Evolutionary conservation across 1,139 yeast species (phyloP).

Genomic region (Taphrina flavorubra): DNA sequence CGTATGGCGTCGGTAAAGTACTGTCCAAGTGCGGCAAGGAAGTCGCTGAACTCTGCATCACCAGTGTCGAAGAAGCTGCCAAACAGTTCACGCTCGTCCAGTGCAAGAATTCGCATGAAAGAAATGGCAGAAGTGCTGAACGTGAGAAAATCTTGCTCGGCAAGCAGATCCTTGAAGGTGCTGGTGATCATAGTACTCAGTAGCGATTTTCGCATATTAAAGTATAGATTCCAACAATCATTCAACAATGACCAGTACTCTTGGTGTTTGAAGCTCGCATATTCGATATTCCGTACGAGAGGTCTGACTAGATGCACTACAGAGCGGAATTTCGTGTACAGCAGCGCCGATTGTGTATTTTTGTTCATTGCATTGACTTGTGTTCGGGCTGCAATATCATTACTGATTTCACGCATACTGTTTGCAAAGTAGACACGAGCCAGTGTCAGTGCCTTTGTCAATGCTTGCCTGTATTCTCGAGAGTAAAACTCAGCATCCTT

Average conservation of each 20-base stretch:
- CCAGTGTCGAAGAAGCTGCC: conserved; percentile 58
- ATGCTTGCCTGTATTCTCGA: conserved; percentile 78
- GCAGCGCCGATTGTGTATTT: conserved; percentile 60
- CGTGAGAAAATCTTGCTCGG: conserved; percentile 48
- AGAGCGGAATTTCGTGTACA: conserved; percentile 67
- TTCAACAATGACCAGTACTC: conserved; percentile 71
- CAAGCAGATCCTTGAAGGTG: conserved; percentile 45
- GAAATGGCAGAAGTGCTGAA: conserved; percentile 64
- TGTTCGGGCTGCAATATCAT: conserved; percentile 55
- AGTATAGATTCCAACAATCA: conserved; percentile 70
- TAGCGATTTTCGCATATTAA: conserved; percentile 61
- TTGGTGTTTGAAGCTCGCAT: conserved; percentile 57
- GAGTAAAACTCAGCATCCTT: conserved; percentile 74
- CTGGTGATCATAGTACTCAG: conserved; percentile 56
- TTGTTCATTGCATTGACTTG: conserved; percentile 49
- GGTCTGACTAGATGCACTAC: conserved; percentile 56
- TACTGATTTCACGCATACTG: conserved; percentile 59
- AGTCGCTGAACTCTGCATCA: conserved; percentile 58
- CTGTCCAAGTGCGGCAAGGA: conserved; percentile 67
- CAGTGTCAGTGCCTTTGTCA: conserved; percentile 80
- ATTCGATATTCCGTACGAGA: conserved; percentile 60
- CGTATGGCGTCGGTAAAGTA: conserved; percentile 76
- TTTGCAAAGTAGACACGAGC: conserved; percentile 69
- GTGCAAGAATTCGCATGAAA: conserved; percentile 63
- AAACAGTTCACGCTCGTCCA: conserved; percentile 67